These are phyloP conservation scores for Pichia cactophila DNA, from an alignment of 1,139 yeast genomes.

Conservation along the genomic window DNA sequence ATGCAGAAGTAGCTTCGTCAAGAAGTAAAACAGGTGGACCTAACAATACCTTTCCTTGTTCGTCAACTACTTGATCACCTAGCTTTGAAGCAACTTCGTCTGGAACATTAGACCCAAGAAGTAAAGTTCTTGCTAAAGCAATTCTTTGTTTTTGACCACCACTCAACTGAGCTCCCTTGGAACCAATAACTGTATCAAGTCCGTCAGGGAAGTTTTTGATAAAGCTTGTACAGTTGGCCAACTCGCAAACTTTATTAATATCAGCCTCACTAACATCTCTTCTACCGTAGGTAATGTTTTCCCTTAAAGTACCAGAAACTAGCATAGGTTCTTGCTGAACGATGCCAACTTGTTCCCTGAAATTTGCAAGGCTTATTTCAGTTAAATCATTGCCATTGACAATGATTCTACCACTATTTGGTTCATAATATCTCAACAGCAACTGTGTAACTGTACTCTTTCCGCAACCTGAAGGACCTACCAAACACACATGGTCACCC, in stretches of 20 bases:
- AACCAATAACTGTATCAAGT: conserved; percentile 76
- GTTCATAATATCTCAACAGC: conserved; percentile 75
- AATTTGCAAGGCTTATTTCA: conserved; percentile 61
- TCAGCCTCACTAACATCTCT: conserved; percentile 53
- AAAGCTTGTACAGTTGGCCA: conserved; percentile 74
- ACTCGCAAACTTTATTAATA: conserved; percentile 60
- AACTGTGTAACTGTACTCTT: conserved; percentile 84
- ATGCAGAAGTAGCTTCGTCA: conserved; percentile 80
- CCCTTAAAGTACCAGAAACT: conserved; percentile 82
- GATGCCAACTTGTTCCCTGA: conserved; percentile 67
- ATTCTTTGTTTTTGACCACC: conserved; percentile 86
- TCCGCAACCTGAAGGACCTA: conserved; percentile 97
- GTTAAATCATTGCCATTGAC: conserved; percentile 67
- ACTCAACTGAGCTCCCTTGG: conserved; percentile 78
- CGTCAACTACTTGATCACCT: conserved; percentile 7
- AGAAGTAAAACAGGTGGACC: conserved; percentile 63
- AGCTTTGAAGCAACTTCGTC: conserved; percentile 7
- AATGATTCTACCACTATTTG: conserved; percentile 53
- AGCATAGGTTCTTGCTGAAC: conserved; percentile 92
- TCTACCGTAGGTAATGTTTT: conserved; percentile 75
- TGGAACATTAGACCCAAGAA: conserved; percentile 34
- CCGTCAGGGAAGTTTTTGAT: conserved; percentile 74
- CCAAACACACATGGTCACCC: conserved; percentile 88
- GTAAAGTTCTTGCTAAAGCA: conserved; percentile 74
- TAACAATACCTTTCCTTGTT: conserved; percentile 22